These are phyloP conservation scores for Cercospora sojina DNA, from an alignment of 2,329 filamentous ascomycete genomes.

Conservation along the genomic window DNA sequence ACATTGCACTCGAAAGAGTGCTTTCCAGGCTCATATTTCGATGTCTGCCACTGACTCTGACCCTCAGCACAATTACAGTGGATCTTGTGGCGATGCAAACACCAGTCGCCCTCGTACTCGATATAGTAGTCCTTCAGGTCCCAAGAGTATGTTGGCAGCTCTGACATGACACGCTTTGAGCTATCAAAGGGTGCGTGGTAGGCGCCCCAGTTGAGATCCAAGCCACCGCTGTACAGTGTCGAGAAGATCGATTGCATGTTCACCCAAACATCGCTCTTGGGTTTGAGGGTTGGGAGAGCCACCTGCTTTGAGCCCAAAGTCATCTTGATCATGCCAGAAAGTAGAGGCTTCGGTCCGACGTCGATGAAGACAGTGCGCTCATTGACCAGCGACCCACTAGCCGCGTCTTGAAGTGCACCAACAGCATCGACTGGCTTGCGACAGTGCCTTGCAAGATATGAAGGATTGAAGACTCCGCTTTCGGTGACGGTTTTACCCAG, in stretches of 20 bases:
- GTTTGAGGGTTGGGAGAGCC: slow-evolving; percentile 33
- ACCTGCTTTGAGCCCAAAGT: neutral
- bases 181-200: slow-evolving; percentile 50
- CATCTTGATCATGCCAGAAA: neutral
- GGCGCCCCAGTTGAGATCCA: slow-evolving; percentile 61
- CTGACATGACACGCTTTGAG: slow-evolving; percentile 42
- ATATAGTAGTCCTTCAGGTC: neutral
- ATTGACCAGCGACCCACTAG: slow-evolving; percentile 39
- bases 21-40: neutral
- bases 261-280: slow-evolving; percentile 42
- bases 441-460: slow-evolving; percentile 28
- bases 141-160: slow-evolving; percentile 51
- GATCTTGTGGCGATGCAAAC: neutral
- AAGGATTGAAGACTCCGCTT: slow-evolving; percentile 19
- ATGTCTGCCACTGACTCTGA: neutral
- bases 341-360: slow-evolving; percentile 50
- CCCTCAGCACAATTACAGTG: neutral
- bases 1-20: neutral
- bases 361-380: slow-evolving; percentile 45
- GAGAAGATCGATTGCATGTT: slow-evolving; percentile 51
- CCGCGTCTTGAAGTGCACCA: slow-evolving; percentile 24
- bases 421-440: slow-evolving; percentile 46
- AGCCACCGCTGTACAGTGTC: slow-evolving; percentile 54
- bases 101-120: neutral
- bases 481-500: slow-evolving; percentile 31